Evolutionary conservation across 495 filamentous ascomycete species (phyloP).

Genomic region (Podospora sp.): DNA sequence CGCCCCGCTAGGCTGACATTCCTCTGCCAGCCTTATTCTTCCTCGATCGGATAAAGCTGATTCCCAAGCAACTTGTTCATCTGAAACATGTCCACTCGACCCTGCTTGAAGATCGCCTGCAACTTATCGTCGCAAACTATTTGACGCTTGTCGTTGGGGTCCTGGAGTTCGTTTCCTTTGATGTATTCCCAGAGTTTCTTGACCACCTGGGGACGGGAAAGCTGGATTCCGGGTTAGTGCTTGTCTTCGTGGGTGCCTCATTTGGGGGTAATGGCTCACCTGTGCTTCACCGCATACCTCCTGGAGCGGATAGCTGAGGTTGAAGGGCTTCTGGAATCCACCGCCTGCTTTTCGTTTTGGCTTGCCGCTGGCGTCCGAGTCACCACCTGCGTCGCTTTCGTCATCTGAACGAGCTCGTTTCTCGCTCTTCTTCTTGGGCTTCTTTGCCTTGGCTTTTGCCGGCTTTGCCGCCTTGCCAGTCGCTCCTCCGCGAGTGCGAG

Average conservation of each 20-base stretch:
- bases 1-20: constrained; percentile 6
- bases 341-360: constrained; percentile 53
- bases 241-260: neutral
- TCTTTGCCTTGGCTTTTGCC: constrained; percentile 30
- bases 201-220: constrained; percentile 91
- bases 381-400: constrained; percentile 72
- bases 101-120: constrained; percentile 86
- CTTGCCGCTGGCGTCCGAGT: constrained; percentile 50
- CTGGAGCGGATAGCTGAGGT: constrained; percentile 50
- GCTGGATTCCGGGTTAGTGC: constrained; percentile 46
- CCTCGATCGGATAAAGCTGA: constrained; percentile 57
- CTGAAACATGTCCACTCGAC: constrained; percentile 95
- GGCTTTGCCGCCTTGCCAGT: constrained; percentile 48
- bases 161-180: constrained; percentile 82
- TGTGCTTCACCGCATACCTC: constrained; percentile 61
- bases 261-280: constrained; percentile 45
- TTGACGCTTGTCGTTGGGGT: constrained; percentile 85
- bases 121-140: constrained; percentile 90
- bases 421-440: constrained; percentile 73
- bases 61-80: constrained; percentile 75
- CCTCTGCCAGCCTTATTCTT: constrained; percentile 35
- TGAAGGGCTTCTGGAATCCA: constrained; percentile 56
- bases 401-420: constrained; percentile 76
- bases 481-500: constrained; percentile 70
- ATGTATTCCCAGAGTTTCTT: constrained; percentile 96